These are phyloP conservation scores for Russula sp. DNA, from an alignment of 768 basidiomycete species.

Conservation along the genomic window DNA sequence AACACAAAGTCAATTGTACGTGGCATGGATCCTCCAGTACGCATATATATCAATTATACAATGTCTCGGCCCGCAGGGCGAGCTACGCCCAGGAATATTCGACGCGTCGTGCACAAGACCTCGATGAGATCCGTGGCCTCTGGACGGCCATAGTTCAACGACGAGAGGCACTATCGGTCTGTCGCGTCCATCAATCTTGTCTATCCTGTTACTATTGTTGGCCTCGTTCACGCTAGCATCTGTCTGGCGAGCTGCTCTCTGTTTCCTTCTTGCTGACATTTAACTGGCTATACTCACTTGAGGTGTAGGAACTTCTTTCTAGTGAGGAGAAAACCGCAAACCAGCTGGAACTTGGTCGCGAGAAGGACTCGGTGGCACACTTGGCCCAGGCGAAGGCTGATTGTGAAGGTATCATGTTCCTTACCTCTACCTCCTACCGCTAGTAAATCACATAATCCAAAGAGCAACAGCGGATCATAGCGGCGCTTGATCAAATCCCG, in stretches of 20 bases:
- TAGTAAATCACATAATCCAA: background rate
- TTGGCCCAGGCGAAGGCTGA: slow-evolving; percentile 11
- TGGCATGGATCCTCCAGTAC: background rate
- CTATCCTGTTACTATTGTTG: background rate
- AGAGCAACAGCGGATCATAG: slow-evolving; percentile 12
- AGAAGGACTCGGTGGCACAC: slow-evolving; percentile 5
- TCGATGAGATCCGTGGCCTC: slow-evolving; percentile 13
- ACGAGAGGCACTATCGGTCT: slow-evolving; percentile 10
- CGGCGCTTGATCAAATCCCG: background rate
- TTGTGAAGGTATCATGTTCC: slow-evolving; percentile 13
- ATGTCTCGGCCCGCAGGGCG: background rate
- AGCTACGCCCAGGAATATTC: background rate
- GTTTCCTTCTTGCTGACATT: background rate
- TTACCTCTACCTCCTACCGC: background rate
- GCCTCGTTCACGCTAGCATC: background rate
- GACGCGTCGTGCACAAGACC: slow-evolving; percentile 1
- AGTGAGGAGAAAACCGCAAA: slow-evolving; percentile 3
- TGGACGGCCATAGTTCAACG: background rate
- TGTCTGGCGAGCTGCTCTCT: background rate
- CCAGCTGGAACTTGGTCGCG: slow-evolving; percentile 8
- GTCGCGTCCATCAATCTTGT: background rate
- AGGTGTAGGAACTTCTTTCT: background rate
- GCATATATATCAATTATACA: slow-evolving; percentile 8
- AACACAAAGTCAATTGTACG: slow-evolving; percentile 11
- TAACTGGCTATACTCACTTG: background rate